Base-by-base conservation (phyloP, 768 basidiomycete species). In the Nidula microcarpa region DNA sequence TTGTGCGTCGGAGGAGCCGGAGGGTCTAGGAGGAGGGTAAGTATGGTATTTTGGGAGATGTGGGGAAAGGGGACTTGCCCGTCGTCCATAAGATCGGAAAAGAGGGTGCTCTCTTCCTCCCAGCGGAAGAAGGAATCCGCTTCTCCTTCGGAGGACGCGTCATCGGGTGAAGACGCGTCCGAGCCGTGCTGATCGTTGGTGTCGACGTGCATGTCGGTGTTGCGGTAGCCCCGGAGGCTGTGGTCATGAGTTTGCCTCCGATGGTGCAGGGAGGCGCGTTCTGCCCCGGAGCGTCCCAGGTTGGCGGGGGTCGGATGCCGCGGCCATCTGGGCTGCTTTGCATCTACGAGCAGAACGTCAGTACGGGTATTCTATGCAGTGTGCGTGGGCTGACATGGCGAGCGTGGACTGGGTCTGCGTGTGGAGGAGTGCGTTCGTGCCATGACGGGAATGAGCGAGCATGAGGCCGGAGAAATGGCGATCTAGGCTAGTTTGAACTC, bases 71-170 rank as follows among this genome's bases (percentile, higher is more conserved):
- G 43, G 23, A 54, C 67, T 56, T 62, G 77, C 77, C 62, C 69
- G 47, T 74, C 71, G 37, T 77, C 72, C 62, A 81, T 62, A 17
- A 82, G 65, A 43, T 74, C 75, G 13, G 75, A 72, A n/a, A 80
- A 70, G 34, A 83, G 69, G 2, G 80, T 79, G n/a, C 62, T 65
- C 59, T 80, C 80, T 55, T 79, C 76, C 37, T 81, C 75, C 80
- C 80, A 83, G 33, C 66, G 62, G 60, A 80, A 81, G 18, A 67
- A 60, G 1, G 60, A 57, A 5, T 65, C 62, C 16, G 57, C 57
- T 17, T 64, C 62, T 53, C 65, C 60, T 41, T 72, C 68, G 53
- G 61, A 59, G 14, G 68, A 68, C 18, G 61, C 55, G 10, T 64
- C 61, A 39, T 58, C 56, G 50, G 59, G 57, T 5, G 63, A 59